A percentile compares a stretch with the other conserved stretches of the same genome.
phyloP scores from a whole-genome alignment of 225 moss, liverwort and hornwort species.

The Climacium dendroides region DNA sequence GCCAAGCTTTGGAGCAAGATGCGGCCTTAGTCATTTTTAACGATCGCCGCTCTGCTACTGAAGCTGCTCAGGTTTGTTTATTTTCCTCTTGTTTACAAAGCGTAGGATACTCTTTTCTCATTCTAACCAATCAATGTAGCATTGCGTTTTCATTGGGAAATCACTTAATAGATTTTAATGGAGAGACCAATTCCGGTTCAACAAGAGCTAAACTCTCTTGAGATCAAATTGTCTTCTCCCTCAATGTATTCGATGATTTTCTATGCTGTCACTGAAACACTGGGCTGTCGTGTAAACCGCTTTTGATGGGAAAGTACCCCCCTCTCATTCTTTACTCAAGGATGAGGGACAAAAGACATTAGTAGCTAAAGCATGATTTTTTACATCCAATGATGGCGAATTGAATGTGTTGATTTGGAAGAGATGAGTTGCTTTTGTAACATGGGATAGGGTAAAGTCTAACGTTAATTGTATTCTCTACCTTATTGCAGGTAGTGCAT shows the following conservation, averaged over 20 bases:
- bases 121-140: not conserved
- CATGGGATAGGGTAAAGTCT: too few species aligned
- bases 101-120: not conserved
- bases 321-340: not conserved
- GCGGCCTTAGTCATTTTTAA: conserved; percentile 67
- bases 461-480: not conserved
- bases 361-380: not conserved
- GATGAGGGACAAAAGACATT: not conserved
- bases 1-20: conserved; percentile 4
- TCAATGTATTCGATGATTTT: not conserved
- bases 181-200: too few species aligned
- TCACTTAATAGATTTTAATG: too few species aligned
- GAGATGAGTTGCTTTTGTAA: not conserved
- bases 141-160: not conserved
- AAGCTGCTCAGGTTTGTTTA: conserved; percentile 48
- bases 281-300: not conserved
- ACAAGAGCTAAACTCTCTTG: not conserved
- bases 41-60: conserved; percentile 67
- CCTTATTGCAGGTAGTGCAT: conserved; percentile 12
- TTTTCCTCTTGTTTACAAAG: not conserved
- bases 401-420: not conserved
- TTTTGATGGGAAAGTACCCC: not conserved
- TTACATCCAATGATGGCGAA: not conserved
- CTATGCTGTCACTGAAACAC: not conserved
- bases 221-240: not conserved